These are phyloP conservation scores for Lenwebbia sp. DNA, from an alignment of 345 rosid genomes.

Conservation along the genomic window DNA sequence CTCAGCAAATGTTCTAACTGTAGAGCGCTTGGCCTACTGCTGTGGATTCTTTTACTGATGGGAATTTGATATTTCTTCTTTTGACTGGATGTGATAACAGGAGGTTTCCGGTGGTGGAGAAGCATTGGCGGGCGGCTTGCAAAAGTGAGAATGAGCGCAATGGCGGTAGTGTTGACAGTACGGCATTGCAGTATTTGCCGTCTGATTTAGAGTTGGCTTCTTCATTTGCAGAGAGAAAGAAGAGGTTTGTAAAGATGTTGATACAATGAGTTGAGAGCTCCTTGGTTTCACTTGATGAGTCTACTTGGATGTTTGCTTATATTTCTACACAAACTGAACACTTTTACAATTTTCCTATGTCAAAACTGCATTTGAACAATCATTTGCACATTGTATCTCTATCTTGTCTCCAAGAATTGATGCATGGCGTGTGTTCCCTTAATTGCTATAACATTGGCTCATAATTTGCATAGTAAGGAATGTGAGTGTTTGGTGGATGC, in stretches of 20 bases:
- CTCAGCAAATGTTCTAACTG: background rate
- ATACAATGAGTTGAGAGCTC: background rate
- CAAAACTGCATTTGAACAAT: background rate
- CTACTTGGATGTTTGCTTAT: background rate
- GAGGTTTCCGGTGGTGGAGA: slow-evolving; percentile 94
- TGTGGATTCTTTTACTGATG: background rate
- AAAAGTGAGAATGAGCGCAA: slow-evolving; percentile 22
- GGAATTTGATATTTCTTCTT: background rate
- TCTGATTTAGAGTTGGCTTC: slow-evolving; percentile 60
- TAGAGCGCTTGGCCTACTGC: background rate
- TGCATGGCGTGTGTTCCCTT: background rate
- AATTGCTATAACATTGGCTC: background rate
- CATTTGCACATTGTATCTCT: background rate
- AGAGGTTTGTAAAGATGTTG: slow-evolving; percentile 25
- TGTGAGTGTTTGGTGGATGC: background rate
- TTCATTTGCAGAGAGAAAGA: slow-evolving; percentile 52
- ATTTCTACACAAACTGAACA: background rate
- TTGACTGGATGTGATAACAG: slow-evolving; percentile 11
- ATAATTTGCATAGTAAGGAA: background rate
- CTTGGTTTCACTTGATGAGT: background rate
- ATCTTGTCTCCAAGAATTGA: background rate
- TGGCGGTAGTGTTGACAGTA: slow-evolving; percentile 13
- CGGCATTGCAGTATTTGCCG: slow-evolving; percentile 35
- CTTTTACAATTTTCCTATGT: background rate
- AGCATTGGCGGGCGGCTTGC: slow-evolving; percentile 65